Evolutionary conservation across 768 basidiomycete species (phyloP).

Genomic region (Phallus indusiatus): DNA sequence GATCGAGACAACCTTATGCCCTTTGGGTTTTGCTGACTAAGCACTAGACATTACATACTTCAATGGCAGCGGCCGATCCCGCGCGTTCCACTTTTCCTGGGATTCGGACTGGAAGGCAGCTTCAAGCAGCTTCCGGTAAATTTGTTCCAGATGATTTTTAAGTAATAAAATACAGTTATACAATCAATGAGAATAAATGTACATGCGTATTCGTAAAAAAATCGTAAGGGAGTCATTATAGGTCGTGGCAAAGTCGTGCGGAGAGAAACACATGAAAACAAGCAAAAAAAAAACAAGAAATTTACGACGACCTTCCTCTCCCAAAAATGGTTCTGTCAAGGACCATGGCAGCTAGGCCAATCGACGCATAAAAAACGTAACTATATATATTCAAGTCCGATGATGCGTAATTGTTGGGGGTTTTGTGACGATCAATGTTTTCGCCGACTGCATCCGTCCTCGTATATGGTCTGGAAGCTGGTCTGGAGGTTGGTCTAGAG

Average conservation of each 20-base stretch:
- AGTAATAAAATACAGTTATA: background rate
- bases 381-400: background rate
- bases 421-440: background rate
- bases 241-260: background rate
- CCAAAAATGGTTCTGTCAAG: background rate
- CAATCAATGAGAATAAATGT: background rate
- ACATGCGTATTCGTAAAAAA: background rate
- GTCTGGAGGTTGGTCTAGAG: too few species aligned
- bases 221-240: background rate
- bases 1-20: background rate
- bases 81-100: too few species aligned
- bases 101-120: too few species aligned
- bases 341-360: background rate
- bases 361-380: background rate
- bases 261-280: background rate
- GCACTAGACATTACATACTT: background rate
- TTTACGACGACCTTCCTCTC: background rate
- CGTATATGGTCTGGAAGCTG: too few species aligned
- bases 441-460: background rate
- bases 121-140: too few species aligned
- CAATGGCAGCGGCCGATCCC: too few species aligned
- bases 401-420: background rate
- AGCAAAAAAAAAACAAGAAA: background rate
- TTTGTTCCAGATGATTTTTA: too few species aligned
- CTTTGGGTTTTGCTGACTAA: background rate